These are phyloP conservation scores for Pascua sp. DNA, from an alignment of 1,284 basidiomycete species.

Conservation along the genomic window DNA sequence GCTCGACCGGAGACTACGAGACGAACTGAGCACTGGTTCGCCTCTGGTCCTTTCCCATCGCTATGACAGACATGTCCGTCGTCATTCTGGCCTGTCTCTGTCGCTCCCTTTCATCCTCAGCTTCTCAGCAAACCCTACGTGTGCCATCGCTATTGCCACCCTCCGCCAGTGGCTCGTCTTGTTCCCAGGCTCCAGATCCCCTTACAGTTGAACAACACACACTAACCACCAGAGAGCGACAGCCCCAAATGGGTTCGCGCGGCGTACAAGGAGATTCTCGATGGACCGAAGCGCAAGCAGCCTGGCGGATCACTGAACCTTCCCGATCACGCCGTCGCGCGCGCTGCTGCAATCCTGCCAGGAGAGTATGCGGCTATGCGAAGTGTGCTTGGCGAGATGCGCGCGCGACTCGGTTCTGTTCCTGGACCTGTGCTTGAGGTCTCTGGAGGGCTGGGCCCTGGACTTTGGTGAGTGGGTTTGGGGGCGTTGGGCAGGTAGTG, in stretches of 20 bases:
- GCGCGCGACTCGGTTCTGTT: slow-evolving; percentile 37
- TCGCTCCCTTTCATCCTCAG: too few relatives aligned
- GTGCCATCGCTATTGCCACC: too few relatives aligned
- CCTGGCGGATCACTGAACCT: slow-evolving; percentile 13
- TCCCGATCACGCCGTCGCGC: slow-evolving; percentile 41
- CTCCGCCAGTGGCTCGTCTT: too few relatives aligned
- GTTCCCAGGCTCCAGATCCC: too few relatives aligned
- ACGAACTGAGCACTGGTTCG: too few relatives aligned
- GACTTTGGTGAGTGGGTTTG: slow-evolving; percentile 46
- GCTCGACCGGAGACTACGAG: background rate
- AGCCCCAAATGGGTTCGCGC: slow-evolving; percentile 25
- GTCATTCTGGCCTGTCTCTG: too few relatives aligned
- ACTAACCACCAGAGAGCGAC: slow-evolving; percentile 3
- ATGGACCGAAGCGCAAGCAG: slow-evolving; percentile 11
- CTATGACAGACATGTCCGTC: too few relatives aligned
- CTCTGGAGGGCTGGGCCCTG: slow-evolving; percentile 47
- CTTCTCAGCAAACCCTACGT: too few relatives aligned
- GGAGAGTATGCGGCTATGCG: slow-evolving; percentile 50
- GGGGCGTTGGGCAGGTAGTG: too few relatives aligned
- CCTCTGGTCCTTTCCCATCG: too few relatives aligned
- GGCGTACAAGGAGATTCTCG: slow-evolving; percentile 26
- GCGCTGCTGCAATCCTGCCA: slow-evolving; percentile 51
- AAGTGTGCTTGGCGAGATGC: slow-evolving; percentile 48
- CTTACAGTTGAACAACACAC: too few relatives aligned
- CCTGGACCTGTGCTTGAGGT: slow-evolving; percentile 46